Evolutionary conservation across 2,329 filamentous ascomycete species (phyloP), one percentile per base, ranked within the genome.

Genomic region (Geosmithia morbida): DNA sequence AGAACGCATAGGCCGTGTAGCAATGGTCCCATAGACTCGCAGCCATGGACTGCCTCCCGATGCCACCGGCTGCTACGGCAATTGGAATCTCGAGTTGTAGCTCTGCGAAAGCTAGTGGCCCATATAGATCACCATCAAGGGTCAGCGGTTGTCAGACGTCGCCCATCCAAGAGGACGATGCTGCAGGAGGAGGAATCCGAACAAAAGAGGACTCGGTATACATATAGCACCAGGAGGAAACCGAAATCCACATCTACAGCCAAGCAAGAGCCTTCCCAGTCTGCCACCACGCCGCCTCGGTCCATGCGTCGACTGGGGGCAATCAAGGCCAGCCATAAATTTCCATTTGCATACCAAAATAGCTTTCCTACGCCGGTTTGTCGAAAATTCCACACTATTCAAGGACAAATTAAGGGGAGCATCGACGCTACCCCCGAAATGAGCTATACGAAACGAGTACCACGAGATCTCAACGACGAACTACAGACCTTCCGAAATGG

Each of bases 41-140:
- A 63, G 43, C 59, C 59, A 13, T 74, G 71, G 71, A 73, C 68
- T 4, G 66, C 70, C 5, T 63, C 67, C 45, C 59, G 69, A 48
- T 74, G 70, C 43, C 65, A 68, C 44, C 62, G 69, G 2, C 55
- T 72, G 6, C 61, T 74, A 17, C 67, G 70, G 2, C 70, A 71
- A 33, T 55, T 74, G 0, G 62, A 71, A 29, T 62, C 66, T 7
- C 65, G 69, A 10, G 52, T 74, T 20, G 53, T 58, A n/a, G 55
- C 60, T 2, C 54, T 73, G 6, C 62, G 64, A 37, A 65, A 61
- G 42, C 56, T 67, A 10, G 54, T 56, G 46, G 40, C 55, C 45
- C 51, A 60, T 43, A 51, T 39, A 11, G 37, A 26, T 16, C 10
- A 11, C 11, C 33, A 37, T 13, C 33, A 37, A 37, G 11, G 33